phyloP scores from a whole-genome alignment of 139 green algal genomes.

The Chlorella sp. region DNA sequence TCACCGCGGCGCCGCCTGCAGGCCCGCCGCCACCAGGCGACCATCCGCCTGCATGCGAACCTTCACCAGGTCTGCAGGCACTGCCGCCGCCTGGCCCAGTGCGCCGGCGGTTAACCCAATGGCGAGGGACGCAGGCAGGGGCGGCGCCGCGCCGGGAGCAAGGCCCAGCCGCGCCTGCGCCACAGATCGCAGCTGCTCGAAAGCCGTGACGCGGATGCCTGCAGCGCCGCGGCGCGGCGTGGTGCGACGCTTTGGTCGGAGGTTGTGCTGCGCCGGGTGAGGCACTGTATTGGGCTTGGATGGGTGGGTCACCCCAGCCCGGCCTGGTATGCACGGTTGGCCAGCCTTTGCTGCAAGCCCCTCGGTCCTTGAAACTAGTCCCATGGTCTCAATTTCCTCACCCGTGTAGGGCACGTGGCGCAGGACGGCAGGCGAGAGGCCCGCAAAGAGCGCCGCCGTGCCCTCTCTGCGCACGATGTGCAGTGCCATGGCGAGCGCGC shows the following conservation, averaged over 20 bases:
- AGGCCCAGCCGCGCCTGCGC: not conserved
- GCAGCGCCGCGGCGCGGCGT: no score
- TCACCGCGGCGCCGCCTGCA: constrained; percentile 35
- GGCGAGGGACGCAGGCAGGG: constrained; percentile 21
- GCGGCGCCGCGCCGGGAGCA: not conserved
- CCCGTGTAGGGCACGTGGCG: constrained; percentile 67
- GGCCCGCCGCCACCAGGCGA: constrained; percentile 44
- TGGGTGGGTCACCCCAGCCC: no score
- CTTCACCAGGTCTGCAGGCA: constrained; percentile 73
- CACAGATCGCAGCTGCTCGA: constrained; percentile 46
- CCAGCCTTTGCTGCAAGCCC: no score
- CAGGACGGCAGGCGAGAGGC: constrained; percentile 52
- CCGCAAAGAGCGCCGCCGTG: constrained; percentile 51
- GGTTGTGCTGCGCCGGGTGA: no score
- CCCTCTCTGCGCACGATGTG: constrained; percentile 41
- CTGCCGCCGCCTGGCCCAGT: constrained; percentile 62
- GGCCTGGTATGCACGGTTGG: no score
- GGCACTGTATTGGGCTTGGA: no score
- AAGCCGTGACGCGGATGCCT: constrained; percentile 57
- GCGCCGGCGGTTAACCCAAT: constrained; percentile 56
- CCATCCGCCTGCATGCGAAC: constrained; percentile 56
- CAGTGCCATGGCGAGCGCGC: constrained; percentile 21
- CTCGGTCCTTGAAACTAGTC: no score
- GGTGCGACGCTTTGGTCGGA: no score
- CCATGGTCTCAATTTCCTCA: no score